phyloP scores from a whole-genome alignment of 129 eudicot genomes.

The Cynara cardunculus region DNA sequence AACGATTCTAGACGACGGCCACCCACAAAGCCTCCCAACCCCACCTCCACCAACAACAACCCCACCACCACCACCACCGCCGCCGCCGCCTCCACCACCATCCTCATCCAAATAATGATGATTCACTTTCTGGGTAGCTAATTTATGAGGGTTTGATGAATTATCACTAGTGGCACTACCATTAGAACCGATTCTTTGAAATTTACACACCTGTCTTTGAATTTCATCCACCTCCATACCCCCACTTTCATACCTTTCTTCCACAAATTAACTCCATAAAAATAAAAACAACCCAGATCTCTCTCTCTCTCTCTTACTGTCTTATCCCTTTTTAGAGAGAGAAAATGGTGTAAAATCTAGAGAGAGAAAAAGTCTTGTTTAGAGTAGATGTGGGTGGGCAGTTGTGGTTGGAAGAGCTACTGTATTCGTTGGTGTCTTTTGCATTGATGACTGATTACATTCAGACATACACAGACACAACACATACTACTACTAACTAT shows the following conservation, averaged over 20 bases:
- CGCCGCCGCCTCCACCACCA: background rate
- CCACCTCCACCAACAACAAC: too few species aligned
- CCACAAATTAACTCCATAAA: background rate
- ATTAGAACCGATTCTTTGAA: slow-evolving; percentile 32
- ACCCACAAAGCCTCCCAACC: slow-evolving; percentile 44
- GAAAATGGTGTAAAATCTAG: slow-evolving; percentile 3
- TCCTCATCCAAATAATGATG: slow-evolving; percentile 7
- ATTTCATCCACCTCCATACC: slow-evolving; percentile 79
- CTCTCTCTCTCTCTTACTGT: background rate
- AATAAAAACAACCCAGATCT: background rate
- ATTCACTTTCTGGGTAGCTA: slow-evolving; percentile 17
- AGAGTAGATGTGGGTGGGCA: background rate
- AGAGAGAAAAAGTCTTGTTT: slow-evolving; percentile 16
- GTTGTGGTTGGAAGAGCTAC: slow-evolving; percentile 3
- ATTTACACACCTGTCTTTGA: slow-evolving; percentile 45
- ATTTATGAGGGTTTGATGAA: slow-evolving; percentile 22
- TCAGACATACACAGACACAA: background rate
- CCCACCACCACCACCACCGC: slow-evolving; percentile 19
- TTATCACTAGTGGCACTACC: slow-evolving; percentile 5
- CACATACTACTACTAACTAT: background rate
- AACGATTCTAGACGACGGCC: slow-evolving; percentile 80
- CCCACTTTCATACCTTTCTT: slow-evolving; percentile 44
- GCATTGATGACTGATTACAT: slow-evolving; percentile 62
- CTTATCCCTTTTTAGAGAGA: slow-evolving; percentile 14
- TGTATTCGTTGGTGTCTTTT: slow-evolving; percentile 22